Evolutionary conservation across 2,329 filamentous ascomycete species (phyloP).

Genomic region (Zopfia rhizophila): DNA sequence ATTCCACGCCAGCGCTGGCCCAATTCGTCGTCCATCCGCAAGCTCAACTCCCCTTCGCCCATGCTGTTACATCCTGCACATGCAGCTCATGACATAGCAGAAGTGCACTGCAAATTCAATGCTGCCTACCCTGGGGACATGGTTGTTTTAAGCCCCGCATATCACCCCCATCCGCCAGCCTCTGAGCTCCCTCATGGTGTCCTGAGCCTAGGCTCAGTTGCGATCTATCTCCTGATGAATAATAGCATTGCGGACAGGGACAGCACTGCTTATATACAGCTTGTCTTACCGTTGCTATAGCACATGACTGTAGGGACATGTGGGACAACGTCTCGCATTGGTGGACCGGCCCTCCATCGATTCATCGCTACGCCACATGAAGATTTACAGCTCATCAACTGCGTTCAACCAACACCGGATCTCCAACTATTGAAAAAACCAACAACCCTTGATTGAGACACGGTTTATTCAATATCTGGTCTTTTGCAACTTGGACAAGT

Average conservation of each 20-base stretch:
- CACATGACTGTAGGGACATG: constrained; percentile 29
- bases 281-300: constrained; percentile 18
- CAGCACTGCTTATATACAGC: constrained; percentile 5
- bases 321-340: constrained; percentile 21
- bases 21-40: too few relatives aligned
- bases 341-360: constrained; percentile 28
- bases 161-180: constrained; percentile 7
- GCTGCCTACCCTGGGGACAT: constrained; percentile 27
- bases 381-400: too few relatives aligned
- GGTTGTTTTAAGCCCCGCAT: constrained; percentile 21
- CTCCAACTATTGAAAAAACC: too few relatives aligned
- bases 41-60: too few relatives aligned
- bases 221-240: too few relatives aligned
- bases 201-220: too few relatives aligned
- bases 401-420: too few relatives aligned
- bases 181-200: constrained; percentile 13
- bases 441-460: constrained; percentile 13
- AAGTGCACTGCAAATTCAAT: too few relatives aligned
- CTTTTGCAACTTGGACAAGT: constrained; percentile 5
- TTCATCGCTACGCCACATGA: too few relatives aligned
- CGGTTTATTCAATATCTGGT: constrained; percentile 1
- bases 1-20: too few relatives aligned
- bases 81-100: too few relatives aligned
- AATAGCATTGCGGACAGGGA: constrained; percentile 5
- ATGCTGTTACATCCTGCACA: too few relatives aligned